These are phyloP conservation scores for Dipteronia sinensis DNA, from an alignment of 345 rosid species.

Conservation along the genomic window DNA sequence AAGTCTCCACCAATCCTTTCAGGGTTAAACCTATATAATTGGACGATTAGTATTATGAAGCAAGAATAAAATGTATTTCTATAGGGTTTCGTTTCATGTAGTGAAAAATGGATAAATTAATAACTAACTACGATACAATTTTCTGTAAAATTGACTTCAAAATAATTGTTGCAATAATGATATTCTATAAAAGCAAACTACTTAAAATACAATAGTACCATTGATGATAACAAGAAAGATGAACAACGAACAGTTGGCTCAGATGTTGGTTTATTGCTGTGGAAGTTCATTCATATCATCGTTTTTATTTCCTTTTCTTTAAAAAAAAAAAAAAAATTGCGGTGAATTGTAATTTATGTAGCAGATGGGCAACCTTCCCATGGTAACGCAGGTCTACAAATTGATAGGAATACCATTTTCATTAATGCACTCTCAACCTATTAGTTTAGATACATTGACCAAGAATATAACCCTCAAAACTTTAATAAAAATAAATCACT, in stretches of 20 bases:
- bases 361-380: not conserved
- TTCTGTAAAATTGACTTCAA: not conserved
- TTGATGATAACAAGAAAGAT: not conserved
- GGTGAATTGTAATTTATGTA: not conserved
- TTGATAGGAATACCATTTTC: not conserved
- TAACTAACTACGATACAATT: not conserved
- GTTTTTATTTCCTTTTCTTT: not conserved
- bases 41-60: constrained; percentile 6
- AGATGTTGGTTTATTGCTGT: not conserved
- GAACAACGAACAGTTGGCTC: not conserved
- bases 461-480: not conserved
- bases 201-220: not conserved
- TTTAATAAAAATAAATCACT: constrained; percentile 7
- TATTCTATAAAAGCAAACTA: not conserved
- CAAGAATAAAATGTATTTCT: not conserved
- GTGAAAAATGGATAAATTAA: not conserved
- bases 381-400: constrained; percentile 1
- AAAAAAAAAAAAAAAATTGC: too few relatives aligned
- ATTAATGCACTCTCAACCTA: not conserved
- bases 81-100: not conserved
- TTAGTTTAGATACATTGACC: not conserved
- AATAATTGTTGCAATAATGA: not conserved
- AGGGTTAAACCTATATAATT: constrained; percentile 67
- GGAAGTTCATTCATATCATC: not conserved
- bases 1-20: constrained; percentile 95